These are phyloP conservation scores for Salix udensis DNA, from an alignment of 345 rosid species.

Conservation along the genomic window DNA sequence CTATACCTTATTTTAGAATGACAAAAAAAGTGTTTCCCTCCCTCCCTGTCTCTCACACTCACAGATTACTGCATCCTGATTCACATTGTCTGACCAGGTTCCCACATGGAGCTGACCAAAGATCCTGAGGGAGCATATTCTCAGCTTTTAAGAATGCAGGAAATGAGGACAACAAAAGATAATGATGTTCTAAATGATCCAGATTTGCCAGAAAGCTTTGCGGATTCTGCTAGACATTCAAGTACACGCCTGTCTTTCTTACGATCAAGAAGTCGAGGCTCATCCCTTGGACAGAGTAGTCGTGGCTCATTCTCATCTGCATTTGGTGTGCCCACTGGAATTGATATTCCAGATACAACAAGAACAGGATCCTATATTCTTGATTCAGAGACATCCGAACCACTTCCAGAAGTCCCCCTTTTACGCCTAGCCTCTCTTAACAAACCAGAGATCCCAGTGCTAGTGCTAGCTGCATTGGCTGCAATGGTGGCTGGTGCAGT, in stretches of 20 bases:
- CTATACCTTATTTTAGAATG: too few species aligned
- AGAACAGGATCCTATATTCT: too few species aligned
- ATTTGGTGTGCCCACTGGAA: background rate
- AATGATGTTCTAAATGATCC: background rate
- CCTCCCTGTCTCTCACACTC: too few species aligned
- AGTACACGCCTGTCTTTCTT: constrained; percentile 6
- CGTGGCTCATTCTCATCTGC: constrained; percentile 3
- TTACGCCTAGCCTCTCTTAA: constrained; percentile 12
- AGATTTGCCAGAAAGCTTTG: background rate
- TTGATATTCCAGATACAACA: background rate
- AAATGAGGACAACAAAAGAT: background rate
- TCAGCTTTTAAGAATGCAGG: constrained; percentile 12
- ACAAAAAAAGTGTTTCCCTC: too few species aligned
- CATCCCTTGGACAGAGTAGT: constrained; percentile 10
- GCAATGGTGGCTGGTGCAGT: constrained; percentile 8
- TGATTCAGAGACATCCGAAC: background rate
- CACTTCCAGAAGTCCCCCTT: background rate
- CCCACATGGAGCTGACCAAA: constrained; percentile 4
- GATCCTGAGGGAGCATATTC: constrained; percentile 18
- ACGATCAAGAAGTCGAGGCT: constrained; percentile 10
- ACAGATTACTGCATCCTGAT: background rate
- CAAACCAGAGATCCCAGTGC: constrained; percentile 13
- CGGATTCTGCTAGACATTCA: constrained; percentile 10
- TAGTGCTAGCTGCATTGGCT: background rate
- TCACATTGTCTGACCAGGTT: constrained; percentile 4